Base-by-base conservation (phyloP, 495 filamentous ascomycete species). In the Clohesyomyces aquaticus region DNA sequence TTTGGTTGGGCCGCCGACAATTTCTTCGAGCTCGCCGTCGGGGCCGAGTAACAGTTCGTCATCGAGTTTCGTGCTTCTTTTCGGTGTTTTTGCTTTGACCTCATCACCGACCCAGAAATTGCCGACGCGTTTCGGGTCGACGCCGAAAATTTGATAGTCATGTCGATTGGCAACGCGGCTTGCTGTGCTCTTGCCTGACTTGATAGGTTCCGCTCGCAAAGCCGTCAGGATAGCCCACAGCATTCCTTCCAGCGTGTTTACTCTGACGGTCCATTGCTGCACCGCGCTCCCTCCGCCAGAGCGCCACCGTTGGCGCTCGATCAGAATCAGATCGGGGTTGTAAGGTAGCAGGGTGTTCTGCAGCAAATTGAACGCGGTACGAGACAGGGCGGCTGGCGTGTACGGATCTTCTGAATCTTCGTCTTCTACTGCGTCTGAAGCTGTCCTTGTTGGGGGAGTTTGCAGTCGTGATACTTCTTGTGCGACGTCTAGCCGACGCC, bases 201-300 rank as follows among this genome's bases (percentile, higher is more conserved):
- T 50, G 18, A 19, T 19, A 25, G 27, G 23, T 61, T 83, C 72
- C 11, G 71, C 68, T 27, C 73, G 72, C 52, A 91, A 69, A 16
- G 87, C 81, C 26, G 80, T 75, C 9, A 96, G 73, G n/a, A 88
- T 80, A 25, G 89, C 89, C 76, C 94, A 88, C 1, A 97, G 73
- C 88, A 96, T 96, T 0, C 85, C 83, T 75, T 98, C 93, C 21
- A 98, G 83, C 72, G 91, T 88, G 64, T 96, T 95, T 2, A 97
- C 93, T 1, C 91, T 81, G 29, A 96, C 63, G 19, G 92, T 96
- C 94, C 93, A 97, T 75, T 98, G 91, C 35, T 86, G 83, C 2
- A 98, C 83, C 6, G 84, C 81, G 0, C 82, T 66, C 0, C 74
- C 79, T 28, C 90, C 84, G 18, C 77, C 79, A 11, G 86, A 87